Evolutionary conservation across 805 yeast species (phyloP).

Genomic region (Torulaspora quercuum): DNA sequence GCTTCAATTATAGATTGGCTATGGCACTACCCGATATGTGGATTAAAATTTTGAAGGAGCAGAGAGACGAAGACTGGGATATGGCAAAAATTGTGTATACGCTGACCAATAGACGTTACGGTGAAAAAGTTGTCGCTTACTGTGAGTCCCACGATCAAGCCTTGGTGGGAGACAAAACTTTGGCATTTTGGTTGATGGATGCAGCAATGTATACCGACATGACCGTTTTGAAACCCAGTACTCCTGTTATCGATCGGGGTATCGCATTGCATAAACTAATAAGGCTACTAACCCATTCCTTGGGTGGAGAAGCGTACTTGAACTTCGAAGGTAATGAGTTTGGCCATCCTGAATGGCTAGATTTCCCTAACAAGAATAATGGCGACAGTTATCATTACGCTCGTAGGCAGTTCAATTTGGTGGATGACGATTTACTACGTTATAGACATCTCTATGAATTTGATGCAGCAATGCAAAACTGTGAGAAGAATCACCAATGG

Average conservation of each 20-base stretch:
- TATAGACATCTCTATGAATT: constrained; percentile 76
- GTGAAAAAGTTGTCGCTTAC: constrained; percentile 85
- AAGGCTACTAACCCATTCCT: constrained; percentile 75
- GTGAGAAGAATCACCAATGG: constrained; percentile 71
- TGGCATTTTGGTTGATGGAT: constrained; percentile 98
- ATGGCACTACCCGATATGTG: constrained; percentile 99
- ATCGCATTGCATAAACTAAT: constrained; percentile 87
- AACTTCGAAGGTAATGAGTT: constrained; percentile 97
- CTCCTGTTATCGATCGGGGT: constrained; percentile 84
- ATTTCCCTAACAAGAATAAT: constrained; percentile 90
- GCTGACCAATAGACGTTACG: constrained; percentile 81
- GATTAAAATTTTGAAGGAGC: constrained; percentile 88
- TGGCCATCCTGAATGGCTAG: constrained; percentile 99
- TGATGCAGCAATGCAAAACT: constrained; percentile 78
- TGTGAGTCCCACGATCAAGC: constrained; percentile 98
- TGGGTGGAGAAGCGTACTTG: constrained; percentile 97
- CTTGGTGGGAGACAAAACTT: constrained; percentile 90
- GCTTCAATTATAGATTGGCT: constrained; percentile 88
- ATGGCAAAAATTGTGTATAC: constrained; percentile 75
- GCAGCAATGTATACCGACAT: constrained; percentile 96
- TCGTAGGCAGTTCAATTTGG: constrained; percentile 87
- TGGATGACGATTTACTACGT: constrained; percentile 73
- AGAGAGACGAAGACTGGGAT: constrained; percentile 87
- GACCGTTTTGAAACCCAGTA: constrained; percentile 70
- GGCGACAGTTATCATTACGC: constrained; percentile 88